These are phyloP conservation scores for Arabidopsis suecica DNA, from an alignment of 345 rosid species.

Conservation along the genomic window DNA sequence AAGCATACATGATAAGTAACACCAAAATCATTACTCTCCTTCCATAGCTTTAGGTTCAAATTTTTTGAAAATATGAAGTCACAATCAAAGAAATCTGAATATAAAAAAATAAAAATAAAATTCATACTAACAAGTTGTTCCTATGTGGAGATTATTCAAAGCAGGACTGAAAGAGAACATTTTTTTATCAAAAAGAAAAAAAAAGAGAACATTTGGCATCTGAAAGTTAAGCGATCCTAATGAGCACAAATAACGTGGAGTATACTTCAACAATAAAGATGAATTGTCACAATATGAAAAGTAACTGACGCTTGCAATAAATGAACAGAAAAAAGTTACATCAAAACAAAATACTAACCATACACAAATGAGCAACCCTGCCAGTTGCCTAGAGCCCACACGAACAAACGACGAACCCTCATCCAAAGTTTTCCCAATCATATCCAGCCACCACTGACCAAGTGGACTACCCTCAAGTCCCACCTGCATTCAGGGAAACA, in stretches of 20 bases:
- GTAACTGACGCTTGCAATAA: conserved; percentile 18
- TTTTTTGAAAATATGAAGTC: background rate
- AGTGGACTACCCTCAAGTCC: conserved; percentile 84
- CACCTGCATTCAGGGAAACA: conserved; percentile 50
- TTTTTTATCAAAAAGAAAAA: background rate
- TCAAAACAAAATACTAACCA: conserved; percentile 52
- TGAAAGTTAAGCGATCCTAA: conserved; percentile 16
- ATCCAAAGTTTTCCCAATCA: conserved; percentile 71
- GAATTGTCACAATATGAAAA: background rate
- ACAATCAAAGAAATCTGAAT: background rate
- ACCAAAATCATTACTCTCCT: background rate
- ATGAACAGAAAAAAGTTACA: conserved; percentile 11
- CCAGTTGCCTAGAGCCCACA: conserved; percentile 84
- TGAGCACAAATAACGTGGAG: conserved; percentile 14
- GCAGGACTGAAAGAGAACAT: conserved; percentile 10
- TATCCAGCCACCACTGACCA: conserved; percentile 86
- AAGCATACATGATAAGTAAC: conserved; percentile 28
- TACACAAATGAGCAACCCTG: conserved; percentile 78
- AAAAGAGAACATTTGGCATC: background rate
- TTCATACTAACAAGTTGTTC: conserved; percentile 11
- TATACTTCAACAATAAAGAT: conserved; percentile 4
- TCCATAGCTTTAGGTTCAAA: background rate
- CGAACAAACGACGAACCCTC: conserved; percentile 70
- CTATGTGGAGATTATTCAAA: conserved; percentile 3
- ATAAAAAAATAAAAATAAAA: background rate